Percentiles rank a stretch among this genome's conserved stretches.
Conservation (phyloP, 1,284 basidiomycete species). For the Rhodotorula sp. region DNA sequence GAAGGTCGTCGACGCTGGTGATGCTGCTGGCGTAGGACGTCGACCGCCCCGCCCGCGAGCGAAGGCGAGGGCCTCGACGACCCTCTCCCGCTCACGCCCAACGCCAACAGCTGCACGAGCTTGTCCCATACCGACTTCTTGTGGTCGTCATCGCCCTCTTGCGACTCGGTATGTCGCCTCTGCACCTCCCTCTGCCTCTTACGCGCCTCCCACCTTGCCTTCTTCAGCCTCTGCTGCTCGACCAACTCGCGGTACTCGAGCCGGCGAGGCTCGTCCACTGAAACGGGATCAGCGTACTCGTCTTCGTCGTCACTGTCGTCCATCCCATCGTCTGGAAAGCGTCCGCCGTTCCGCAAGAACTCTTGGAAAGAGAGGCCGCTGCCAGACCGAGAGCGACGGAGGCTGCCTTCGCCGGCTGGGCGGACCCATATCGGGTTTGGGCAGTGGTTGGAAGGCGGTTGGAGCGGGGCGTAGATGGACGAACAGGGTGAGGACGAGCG, state of each 20-base stretch:
- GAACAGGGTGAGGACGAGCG: conserved; percentile 35
- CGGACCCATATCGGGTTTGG: conserved; percentile 32
- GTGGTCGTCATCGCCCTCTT: not conserved
- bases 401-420: not conserved
- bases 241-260: conserved; percentile 27
- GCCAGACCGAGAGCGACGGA: not conserved
- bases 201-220: conserved; percentile 17
- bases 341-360: conserved; percentile 18
- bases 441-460: conserved; percentile 21
- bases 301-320: conserved; percentile 4
- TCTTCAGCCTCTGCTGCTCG: conserved; percentile 19
- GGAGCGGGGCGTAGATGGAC: conserved; percentile 33
- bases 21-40: not conserved
- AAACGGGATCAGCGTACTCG: not conserved
- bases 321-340: not conserved
- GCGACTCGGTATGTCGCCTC: not conserved
- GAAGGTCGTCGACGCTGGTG: not conserved
- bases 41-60: not conserved
- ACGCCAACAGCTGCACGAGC: conserved; percentile 1
- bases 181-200: not conserved
- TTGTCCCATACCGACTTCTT: conserved; percentile 4
- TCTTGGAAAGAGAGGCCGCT: conserved; percentile 25
- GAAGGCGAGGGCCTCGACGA: not conserved
- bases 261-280: not conserved
- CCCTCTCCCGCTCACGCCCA: conserved; percentile 3